Conservation (phyloP, 192 early-diverging fungal genomes). For the Lobulomyces angularis region DNA sequence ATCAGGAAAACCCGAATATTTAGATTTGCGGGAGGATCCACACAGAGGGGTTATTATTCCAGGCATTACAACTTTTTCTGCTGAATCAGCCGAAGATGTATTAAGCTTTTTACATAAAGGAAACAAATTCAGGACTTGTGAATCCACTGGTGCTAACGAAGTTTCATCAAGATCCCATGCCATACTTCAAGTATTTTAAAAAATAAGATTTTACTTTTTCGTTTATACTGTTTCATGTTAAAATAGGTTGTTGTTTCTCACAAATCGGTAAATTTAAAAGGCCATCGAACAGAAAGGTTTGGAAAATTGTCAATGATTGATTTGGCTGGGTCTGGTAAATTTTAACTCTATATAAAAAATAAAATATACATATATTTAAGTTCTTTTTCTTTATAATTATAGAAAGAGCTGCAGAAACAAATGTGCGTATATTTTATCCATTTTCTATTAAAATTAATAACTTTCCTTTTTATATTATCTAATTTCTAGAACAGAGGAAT, state of each 20-base stretch:
- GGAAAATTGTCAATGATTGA: slow-evolving; percentile 58
- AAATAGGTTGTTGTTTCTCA: no score
- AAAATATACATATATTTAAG: neutral
- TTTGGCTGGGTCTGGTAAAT: slow-evolving; percentile 42
- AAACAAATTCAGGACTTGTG: slow-evolving; percentile 62
- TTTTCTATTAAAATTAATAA: slow-evolving; percentile 5
- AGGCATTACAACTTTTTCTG: slow-evolving; percentile 45
- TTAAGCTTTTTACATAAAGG: slow-evolving; percentile 42
- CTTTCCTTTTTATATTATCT: neutral
- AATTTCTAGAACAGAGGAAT: slow-evolving; percentile 38
- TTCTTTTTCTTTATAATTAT: slow-evolving; percentile 1
- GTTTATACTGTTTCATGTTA: no score
- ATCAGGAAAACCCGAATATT: slow-evolving; percentile 23
- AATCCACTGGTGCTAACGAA: slow-evolving; percentile 61
- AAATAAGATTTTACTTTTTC: no score
- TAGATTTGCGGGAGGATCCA: slow-evolving; percentile 70
- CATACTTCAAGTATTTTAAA: slow-evolving; percentile 61
- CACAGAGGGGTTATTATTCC: slow-evolving; percentile 51
- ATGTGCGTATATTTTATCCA: slow-evolving; percentile 2
- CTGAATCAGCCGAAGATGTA: slow-evolving; percentile 47
- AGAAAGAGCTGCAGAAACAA: slow-evolving; percentile 52
- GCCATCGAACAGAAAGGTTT: neutral
- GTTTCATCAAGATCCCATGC: slow-evolving; percentile 65
- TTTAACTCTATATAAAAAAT: no score
- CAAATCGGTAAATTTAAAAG: slow-evolving; percentile 8